Conservation (phyloP, 768 basidiomycete genomes). For the Pleurotus pulmonarius region DNA sequence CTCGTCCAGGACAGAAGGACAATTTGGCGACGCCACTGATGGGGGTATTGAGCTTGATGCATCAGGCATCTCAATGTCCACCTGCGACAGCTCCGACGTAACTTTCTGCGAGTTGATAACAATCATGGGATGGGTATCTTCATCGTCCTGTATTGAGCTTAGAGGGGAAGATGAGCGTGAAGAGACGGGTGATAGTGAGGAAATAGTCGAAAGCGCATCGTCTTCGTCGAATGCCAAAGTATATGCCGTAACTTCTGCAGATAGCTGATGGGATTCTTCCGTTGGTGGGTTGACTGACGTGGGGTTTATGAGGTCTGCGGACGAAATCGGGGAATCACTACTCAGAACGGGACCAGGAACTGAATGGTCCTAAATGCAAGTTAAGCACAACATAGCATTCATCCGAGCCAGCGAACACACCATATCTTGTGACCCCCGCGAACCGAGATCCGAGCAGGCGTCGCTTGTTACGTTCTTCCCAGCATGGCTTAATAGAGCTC, state of each 20-base stretch:
- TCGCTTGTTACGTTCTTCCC: not conserved
- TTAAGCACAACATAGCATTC: not conserved
- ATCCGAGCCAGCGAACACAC: not conserved
- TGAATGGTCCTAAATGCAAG: not conserved
- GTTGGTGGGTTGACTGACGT: not conserved
- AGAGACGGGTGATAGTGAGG: constrained; percentile 1
- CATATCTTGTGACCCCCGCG: constrained; percentile 1
- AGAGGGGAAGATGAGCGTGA: constrained; percentile 1
- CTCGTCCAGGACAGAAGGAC: not conserved
- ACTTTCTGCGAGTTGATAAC: not conserved
- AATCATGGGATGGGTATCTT: not conserved
- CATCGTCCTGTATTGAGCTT: not conserved
- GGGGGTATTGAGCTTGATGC: not conserved
- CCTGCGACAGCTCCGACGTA: not conserved
- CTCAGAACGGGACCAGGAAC: too few relatives aligned
- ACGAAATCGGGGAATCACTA: not conserved
- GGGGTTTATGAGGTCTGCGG: not conserved
- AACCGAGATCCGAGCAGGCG: constrained; percentile 1
- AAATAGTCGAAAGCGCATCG: constrained; percentile 2
- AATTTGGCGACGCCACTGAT: not conserved
- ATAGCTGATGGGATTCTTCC: not conserved
- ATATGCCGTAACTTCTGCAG: not conserved
- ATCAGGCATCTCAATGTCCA: not conserved
- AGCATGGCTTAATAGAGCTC: not conserved
- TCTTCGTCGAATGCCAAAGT: not conserved